Conservation (phyloP, 2,329 filamentous ascomycete genomes). For the Nemania sp. region DNA sequence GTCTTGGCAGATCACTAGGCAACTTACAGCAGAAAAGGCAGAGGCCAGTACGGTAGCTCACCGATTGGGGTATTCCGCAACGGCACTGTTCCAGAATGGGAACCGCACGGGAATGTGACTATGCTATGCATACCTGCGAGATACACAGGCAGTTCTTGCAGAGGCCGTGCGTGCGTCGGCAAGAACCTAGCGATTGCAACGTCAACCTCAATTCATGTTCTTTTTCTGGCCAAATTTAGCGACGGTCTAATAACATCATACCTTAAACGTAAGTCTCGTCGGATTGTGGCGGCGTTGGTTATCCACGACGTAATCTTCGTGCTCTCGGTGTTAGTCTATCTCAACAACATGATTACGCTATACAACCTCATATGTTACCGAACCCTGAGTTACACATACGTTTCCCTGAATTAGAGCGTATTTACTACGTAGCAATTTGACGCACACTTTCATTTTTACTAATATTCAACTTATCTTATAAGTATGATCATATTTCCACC, state of each 20-base stretch:
- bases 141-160: constrained; percentile 35
- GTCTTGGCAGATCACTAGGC: constrained; percentile 23
- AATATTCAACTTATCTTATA: constrained; percentile 1
- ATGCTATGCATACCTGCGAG: constrained; percentile 35
- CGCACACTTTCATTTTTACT: not conserved
- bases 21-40: not conserved
- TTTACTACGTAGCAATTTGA: not conserved
- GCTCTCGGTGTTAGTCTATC: not conserved
- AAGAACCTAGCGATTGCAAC: constrained; percentile 39
- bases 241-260: constrained; percentile 14
- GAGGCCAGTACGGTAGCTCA: constrained; percentile 19
- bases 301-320: not conserved
- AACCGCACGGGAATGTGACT: constrained; percentile 31
- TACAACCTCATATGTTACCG: not conserved
- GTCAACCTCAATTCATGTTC: constrained; percentile 20
- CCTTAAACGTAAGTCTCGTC: constrained; percentile 1
- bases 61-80: constrained; percentile 35
- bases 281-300: not conserved
- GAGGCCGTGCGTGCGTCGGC: constrained; percentile 38
- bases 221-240: constrained; percentile 32
- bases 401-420: not conserved
- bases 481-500: constrained; percentile 3
- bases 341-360: not conserved
- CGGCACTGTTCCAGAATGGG: constrained; percentile 26
- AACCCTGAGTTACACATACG: not conserved